Evolutionary conservation across 768 basidiomycete genomes (phyloP).

Genomic region (Boletus vinaceobasis): DNA sequence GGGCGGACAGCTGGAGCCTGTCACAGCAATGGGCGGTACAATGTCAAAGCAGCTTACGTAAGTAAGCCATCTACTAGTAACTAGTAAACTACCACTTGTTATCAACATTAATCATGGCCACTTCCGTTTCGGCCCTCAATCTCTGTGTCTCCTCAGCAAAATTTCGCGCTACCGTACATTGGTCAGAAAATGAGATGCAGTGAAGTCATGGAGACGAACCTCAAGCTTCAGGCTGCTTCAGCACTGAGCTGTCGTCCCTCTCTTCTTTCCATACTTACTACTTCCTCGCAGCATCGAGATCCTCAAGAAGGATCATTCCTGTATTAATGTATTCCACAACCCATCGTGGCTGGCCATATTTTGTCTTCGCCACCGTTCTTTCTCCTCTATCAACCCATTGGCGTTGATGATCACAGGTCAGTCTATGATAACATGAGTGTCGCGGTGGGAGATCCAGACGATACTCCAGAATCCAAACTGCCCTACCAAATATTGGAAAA

Average conservation of each 20-base stretch:
- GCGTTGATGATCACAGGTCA: conserved; percentile 58
- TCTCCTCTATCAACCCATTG: conserved; percentile 54
- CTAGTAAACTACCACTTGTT: no score
- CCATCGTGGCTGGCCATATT: conserved; percentile 97
- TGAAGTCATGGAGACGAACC: conserved; percentile 46
- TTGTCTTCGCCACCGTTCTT: conserved; percentile 60
- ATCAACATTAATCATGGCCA: not conserved
- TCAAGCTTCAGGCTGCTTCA: no score
- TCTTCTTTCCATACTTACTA: conserved; percentile 84
- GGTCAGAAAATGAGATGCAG: conserved; percentile 7
- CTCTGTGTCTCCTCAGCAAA: conserved; percentile 56
- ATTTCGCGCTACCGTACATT: conserved; percentile 51
- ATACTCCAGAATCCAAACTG: conserved; percentile 85
- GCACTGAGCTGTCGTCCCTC: conserved; percentile 58
- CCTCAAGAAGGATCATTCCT: conserved; percentile 79
- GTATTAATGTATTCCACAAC: conserved; percentile 93
- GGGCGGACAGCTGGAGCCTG: no score
- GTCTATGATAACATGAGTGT: conserved; percentile 95
- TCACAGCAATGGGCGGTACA: no score
- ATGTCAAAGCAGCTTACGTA: not conserved
- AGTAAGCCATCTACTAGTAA: not conserved
- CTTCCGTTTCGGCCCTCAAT: conserved; percentile 41
- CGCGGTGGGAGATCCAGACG: conserved; percentile 74
- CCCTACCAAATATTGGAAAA: conserved; percentile 92
- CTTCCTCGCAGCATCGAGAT: conserved; percentile 85